Evolutionary conservation across 2,329 filamentous ascomycete genomes (phyloP).

Genomic region (Xylariaceae sp.): DNA sequence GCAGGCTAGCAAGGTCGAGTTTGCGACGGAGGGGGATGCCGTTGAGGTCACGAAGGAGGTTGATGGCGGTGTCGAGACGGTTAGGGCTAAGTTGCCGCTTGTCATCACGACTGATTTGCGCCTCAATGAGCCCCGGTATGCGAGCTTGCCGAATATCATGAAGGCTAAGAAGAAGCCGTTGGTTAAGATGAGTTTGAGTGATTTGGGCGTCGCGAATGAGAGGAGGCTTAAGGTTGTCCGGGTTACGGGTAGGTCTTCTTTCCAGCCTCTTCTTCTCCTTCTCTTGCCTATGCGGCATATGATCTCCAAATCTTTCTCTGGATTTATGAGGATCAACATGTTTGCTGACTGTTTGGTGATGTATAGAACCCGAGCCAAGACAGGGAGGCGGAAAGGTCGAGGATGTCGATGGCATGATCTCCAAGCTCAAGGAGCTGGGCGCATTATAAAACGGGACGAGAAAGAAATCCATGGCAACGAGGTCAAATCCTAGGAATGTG

Average conservation of each 20-base stretch:
- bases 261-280: slow-evolving; percentile 1
- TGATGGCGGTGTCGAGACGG: slow-evolving; percentile 89
- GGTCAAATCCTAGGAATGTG: slow-evolving; percentile 2
- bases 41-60: slow-evolving; percentile 86
- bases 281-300: too few species aligned
- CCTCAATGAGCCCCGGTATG: slow-evolving; percentile 92
- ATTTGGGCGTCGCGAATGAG: slow-evolving; percentile 72
- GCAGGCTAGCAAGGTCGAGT: slow-evolving; percentile 79
- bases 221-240: slow-evolving; percentile 83
- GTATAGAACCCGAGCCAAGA: slow-evolving; percentile 73
- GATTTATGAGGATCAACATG: neutral
- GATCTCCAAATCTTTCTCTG: too few species aligned
- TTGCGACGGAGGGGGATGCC: slow-evolving; percentile 64
- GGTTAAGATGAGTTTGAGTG: slow-evolving; percentile 82
- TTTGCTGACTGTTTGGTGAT: slow-evolving; percentile 12
- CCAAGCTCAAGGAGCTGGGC: slow-evolving; percentile 92
- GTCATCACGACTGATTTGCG: slow-evolving; percentile 92
- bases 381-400: slow-evolving; percentile 96
- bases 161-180: slow-evolving; percentile 99
- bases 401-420: slow-evolving; percentile 90
- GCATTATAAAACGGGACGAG: slow-evolving; percentile 58
- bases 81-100: slow-evolving; percentile 82
- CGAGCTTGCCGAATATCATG: slow-evolving; percentile 97
- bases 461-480: slow-evolving; percentile 1
- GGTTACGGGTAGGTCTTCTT: slow-evolving; percentile 64